A percentile compares a stretch with the other conserved stretches of the same genome.
phyloP scores from a whole-genome alignment of 768 basidiomycete species.

The Amanita rubescens region DNA sequence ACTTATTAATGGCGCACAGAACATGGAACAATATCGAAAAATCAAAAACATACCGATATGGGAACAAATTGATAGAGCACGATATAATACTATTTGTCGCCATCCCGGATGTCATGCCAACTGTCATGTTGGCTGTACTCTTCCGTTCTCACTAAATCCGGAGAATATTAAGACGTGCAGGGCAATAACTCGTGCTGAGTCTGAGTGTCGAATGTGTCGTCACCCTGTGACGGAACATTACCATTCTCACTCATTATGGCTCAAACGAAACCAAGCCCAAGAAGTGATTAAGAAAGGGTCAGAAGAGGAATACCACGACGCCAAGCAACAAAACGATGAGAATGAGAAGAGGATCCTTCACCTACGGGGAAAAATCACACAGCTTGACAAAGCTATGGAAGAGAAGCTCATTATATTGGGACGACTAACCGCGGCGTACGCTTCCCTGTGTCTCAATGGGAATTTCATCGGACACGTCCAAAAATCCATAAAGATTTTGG shows the following conservation, averaged over 20 bases:
- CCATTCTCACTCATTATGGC: not conserved
- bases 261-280: not conserved
- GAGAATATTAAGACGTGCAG: not conserved
- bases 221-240: not conserved
- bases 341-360: not conserved
- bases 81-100: not conserved
- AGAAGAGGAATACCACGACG: not conserved
- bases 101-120: not conserved
- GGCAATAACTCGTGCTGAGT: not conserved
- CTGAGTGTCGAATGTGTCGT: not conserved
- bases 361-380: not conserved
- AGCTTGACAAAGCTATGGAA: too few relatives aligned
- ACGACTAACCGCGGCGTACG: not conserved
- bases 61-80: not conserved
- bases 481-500: not conserved
- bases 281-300: not conserved
- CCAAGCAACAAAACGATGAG: not conserved
- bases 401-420: not conserved
- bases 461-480: not conserved
- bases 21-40: too few relatives aligned
- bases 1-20: too few relatives aligned
- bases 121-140: not conserved
- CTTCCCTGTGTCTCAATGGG: not conserved
- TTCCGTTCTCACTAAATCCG: not conserved
- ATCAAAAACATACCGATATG: too few relatives aligned